Evolutionary conservation across 176 grass and related monocot species (phyloP).

Genomic region (Leersia perrieri): DNA sequence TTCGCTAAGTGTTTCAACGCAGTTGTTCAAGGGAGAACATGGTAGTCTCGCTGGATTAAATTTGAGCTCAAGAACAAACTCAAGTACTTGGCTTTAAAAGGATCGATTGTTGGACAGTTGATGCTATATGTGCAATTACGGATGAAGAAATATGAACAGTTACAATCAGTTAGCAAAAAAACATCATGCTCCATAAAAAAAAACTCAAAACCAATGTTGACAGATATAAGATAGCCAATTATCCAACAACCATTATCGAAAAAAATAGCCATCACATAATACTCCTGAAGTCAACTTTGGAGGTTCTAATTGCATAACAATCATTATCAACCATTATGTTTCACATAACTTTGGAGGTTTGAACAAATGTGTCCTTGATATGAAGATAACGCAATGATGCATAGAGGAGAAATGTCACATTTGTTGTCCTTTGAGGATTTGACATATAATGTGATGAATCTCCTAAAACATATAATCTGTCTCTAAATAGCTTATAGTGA

Average conservation of each 20-base stretch:
- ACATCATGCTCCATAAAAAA: not conserved
- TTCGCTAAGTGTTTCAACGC: not conserved
- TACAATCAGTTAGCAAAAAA: slow-evolving; percentile 1
- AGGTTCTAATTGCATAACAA: not conserved
- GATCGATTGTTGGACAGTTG: not conserved
- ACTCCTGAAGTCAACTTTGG: not conserved
- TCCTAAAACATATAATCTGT: not conserved
- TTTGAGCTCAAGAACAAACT: not conserved
- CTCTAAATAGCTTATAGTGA: not conserved
- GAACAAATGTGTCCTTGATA: not conserved
- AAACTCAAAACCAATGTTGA: not conserved
- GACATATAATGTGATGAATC: not conserved
- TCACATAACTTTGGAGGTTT: not conserved
- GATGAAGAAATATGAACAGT: not conserved
- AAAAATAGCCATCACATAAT: not conserved
- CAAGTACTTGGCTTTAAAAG: not conserved
- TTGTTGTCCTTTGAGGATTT: not conserved
- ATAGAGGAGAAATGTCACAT: not conserved
- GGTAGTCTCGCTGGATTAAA: not conserved
- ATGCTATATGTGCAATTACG: not conserved
- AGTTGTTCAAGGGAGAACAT: not conserved
- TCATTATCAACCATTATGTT: not conserved
- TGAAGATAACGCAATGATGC: not conserved
- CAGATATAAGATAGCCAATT: not conserved
- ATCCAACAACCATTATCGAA: not conserved